Percentiles rank a stretch among this genome's conserved stretches.
phyloP scores from a whole-genome alignment of 148 eudicot species.

The Spergularia marina region DNA sequence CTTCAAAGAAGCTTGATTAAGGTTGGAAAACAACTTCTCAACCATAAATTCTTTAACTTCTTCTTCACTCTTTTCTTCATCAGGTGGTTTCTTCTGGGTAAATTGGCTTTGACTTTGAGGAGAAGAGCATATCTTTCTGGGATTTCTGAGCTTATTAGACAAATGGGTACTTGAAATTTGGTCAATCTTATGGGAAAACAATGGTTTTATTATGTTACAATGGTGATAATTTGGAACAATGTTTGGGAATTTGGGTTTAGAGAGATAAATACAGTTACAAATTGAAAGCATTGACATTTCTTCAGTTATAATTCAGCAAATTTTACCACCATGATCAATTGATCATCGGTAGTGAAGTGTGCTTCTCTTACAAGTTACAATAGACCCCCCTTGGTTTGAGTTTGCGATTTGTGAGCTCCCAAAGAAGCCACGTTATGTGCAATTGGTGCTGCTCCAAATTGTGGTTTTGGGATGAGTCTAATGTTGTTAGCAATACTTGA shows the following conservation, averaged over 20 bases:
- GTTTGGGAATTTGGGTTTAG: conserved; percentile 13
- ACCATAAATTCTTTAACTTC: conserved; percentile 31
- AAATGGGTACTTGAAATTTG: conserved; percentile 10
- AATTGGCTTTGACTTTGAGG: conserved; percentile 34
- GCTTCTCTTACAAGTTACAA: too few species aligned
- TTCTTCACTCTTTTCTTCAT: conserved; percentile 20
- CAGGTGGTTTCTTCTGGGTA: conserved; percentile 30
- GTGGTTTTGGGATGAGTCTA: too few species aligned
- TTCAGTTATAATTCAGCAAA: background rate
- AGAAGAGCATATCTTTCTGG: conserved; percentile 33
- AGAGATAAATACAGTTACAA: background rate
- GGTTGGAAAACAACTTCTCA: conserved; percentile 82
- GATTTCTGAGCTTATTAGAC: conserved; percentile 17
- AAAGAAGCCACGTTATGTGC: conserved; percentile 18
- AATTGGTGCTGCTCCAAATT: background rate
- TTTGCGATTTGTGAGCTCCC: conserved; percentile 2
- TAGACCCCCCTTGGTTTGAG: too few species aligned
- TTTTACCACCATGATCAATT: background rate
- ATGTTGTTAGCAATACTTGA: too few species aligned
- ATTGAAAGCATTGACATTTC: conserved; percentile 21
- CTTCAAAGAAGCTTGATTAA: conserved; percentile 70
- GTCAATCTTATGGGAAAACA: background rate
- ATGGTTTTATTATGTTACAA: conserved; percentile 8
- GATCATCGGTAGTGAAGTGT: background rate
- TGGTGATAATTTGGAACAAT: background rate